Base-by-base conservation (phyloP, 2,329 filamentous ascomycete species). In the Aspergillus awamori region DNA sequence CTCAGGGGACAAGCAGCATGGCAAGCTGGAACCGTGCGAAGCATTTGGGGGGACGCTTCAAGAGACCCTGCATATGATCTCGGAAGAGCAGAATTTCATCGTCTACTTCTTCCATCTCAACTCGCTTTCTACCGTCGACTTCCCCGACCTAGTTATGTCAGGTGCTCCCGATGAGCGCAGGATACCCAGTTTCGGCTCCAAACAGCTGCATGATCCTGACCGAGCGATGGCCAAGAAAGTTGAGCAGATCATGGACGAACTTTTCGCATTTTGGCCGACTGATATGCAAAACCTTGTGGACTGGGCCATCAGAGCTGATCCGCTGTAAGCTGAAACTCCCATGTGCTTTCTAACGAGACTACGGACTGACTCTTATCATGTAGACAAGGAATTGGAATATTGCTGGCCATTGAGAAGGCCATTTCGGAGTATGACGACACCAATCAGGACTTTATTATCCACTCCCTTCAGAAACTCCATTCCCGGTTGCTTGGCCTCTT, bases 41-140 rank as follows among this genome's bases (percentile, higher is more conserved):
- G 87, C 92, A 2, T 97, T 98, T 76, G 83, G 87, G 0, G 88
- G 88, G 39, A 87, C 92, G 11, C 79, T 97, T 63, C 90, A 95
- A 60, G 92, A 97, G 70, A 86, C 95, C 65, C 80, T 93, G 48
- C 91, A 90, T 5, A 83, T 96, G 59, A 88, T 97, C 61, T 89
- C 92, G 68, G 93, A 94, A 75, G 95, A 99, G 77, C 94, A 99
- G 75, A 98, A 97, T 73, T 99, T 98, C 73, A 83, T 97, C 53
- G 88, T 97, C n/a, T 92, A 96, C 68, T 95, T 97, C 76, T 98
- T 98, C 84, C 94, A 98, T 69, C 87, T 95, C 26, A 91, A 90
- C n/a, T 96, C 92, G 2, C 82, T 94, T 28, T 89, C 93, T 69
- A 89, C 87, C 38, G 79, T 86, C 15, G 93, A 97, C 72, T 98